Evolutionary conservation across 2,329 filamentous ascomycete species (phyloP).

Genomic region (Orbilia oligospora): DNA sequence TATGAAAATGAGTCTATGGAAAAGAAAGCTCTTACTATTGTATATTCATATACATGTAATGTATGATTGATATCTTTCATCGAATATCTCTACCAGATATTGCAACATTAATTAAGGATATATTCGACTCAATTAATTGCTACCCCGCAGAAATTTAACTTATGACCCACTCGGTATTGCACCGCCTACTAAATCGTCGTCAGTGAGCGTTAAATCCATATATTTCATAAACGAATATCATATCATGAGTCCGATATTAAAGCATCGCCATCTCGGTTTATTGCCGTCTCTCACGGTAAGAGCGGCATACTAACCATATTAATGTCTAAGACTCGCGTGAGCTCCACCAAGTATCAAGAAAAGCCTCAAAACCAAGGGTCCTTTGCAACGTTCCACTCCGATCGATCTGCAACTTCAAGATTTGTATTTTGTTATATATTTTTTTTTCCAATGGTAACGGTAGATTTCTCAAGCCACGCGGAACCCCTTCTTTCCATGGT

Average conservation of each 20-base stretch:
- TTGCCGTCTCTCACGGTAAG: background rate
- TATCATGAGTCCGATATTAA: constrained; percentile 4
- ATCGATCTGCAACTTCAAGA: background rate
- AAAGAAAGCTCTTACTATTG: background rate
- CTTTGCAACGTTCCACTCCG: constrained; percentile 21
- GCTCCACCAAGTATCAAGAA: constrained; percentile 23
- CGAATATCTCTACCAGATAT: background rate
- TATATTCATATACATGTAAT: too few species aligned
- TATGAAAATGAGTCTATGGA: background rate
- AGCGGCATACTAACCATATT: background rate
- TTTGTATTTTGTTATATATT: background rate
- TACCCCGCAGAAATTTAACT: background rate
- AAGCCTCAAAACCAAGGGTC: constrained; percentile 25
- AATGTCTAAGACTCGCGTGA: constrained; percentile 3
- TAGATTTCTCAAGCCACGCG: background rate
- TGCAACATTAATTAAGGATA: background rate
- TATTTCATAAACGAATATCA: constrained; percentile 21
- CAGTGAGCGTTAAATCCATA: background rate
- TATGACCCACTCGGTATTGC: background rate
- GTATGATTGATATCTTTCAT: background rate
- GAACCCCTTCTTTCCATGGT: background rate
- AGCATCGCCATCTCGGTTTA: constrained; percentile 12
- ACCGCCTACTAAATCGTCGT: background rate
- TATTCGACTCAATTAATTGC: background rate
- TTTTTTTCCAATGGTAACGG: constrained; percentile 7